Conservation (phyloP, 2,329 filamentous ascomycete genomes). For the Aspergillus melleus region DNA sequence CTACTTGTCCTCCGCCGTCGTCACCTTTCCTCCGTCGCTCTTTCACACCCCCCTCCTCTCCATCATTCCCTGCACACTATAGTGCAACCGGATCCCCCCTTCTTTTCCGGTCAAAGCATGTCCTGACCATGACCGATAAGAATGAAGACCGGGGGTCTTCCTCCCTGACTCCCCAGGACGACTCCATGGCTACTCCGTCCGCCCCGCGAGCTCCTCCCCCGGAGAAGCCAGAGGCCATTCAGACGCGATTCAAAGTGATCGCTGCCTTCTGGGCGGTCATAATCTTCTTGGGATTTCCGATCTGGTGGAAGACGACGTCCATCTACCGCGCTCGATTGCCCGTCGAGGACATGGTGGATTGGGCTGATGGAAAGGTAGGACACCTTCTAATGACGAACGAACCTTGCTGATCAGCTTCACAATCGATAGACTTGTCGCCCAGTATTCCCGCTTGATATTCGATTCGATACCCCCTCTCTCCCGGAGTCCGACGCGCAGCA, state of each 20-base stretch:
- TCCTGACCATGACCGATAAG: conserved; percentile 34
- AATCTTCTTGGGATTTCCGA: conserved; percentile 77
- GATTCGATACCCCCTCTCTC: conserved; percentile 68
- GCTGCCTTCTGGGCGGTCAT: conserved; percentile 90
- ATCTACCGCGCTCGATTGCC: conserved; percentile 87
- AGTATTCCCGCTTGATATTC: conserved; percentile 82
- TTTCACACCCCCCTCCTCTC: conserved; percentile 1
- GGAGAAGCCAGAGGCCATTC: conserved; percentile 69
- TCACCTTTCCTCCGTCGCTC: background rate
- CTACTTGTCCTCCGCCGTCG: conserved; percentile 12
- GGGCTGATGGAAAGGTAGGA: conserved; percentile 84
- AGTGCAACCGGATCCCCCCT: background rate
- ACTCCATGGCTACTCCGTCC: conserved; percentile 23
- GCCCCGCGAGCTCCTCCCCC: conserved; percentile 62
- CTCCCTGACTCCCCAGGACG: conserved; percentile 14
- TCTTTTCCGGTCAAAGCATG: conserved; percentile 31
- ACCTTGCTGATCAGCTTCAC: conserved; percentile 1
- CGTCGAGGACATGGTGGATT: conserved; percentile 80
- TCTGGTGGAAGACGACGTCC: conserved; percentile 95
- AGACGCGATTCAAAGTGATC: conserved; percentile 72
- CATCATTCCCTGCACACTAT: background rate
- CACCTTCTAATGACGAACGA: background rate
- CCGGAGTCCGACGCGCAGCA: conserved; percentile 67
- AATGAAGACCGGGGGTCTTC: conserved; percentile 35
- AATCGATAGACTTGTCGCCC: conserved; percentile 73